phyloP scores from a whole-genome alignment of 2,329 filamentous ascomycete genomes.

The Arthrobotrys conoides region DNA sequence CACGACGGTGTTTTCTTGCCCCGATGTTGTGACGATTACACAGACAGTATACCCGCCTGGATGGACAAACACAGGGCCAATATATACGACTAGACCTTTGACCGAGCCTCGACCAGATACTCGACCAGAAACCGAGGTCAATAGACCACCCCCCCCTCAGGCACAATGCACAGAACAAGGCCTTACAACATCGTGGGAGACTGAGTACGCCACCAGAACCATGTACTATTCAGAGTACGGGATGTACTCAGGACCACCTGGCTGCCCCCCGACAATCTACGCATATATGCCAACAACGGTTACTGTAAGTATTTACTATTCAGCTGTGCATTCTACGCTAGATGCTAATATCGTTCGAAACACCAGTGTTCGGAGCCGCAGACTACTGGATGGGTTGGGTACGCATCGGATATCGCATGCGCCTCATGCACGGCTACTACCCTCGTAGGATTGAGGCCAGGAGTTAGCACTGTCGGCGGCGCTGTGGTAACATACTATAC shows the following conservation, averaged over 20 bases:
- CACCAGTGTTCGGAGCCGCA: constrained; percentile 46
- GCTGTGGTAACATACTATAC: constrained; percentile 43
- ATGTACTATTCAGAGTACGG: constrained; percentile 54
- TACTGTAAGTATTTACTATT: constrained; percentile 35
- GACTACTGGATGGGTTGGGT: constrained; percentile 59
- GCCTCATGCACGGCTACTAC: constrained; percentile 53
- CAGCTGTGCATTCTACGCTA: background rate
- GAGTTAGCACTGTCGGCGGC: constrained; percentile 16
- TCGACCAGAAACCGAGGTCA: background rate
- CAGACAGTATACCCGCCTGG: constrained; percentile 60
- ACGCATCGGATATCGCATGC: constrained; percentile 45
- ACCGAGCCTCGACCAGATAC: constrained; percentile 27
- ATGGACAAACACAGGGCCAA: constrained; percentile 56
- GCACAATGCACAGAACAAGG: constrained; percentile 43
- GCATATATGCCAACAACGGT: constrained; percentile 59
- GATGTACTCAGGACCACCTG: constrained; percentile 57
- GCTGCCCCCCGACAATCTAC: constrained; percentile 51
- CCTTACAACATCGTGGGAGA: constrained; percentile 57
- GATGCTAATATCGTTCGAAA: constrained; percentile 20
- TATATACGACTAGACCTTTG: constrained; percentile 49
- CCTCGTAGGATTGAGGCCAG: constrained; percentile 45
- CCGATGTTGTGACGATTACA: constrained; percentile 55
- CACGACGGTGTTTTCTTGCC: constrained; percentile 54
- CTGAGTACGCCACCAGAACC: constrained; percentile 53
- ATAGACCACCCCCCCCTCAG: constrained; percentile 18